Evolutionary conservation across 306 rosid species (phyloP), one percentile per base, ranked within the genome.

Genomic region (Adenanthera pavonina): DNA sequence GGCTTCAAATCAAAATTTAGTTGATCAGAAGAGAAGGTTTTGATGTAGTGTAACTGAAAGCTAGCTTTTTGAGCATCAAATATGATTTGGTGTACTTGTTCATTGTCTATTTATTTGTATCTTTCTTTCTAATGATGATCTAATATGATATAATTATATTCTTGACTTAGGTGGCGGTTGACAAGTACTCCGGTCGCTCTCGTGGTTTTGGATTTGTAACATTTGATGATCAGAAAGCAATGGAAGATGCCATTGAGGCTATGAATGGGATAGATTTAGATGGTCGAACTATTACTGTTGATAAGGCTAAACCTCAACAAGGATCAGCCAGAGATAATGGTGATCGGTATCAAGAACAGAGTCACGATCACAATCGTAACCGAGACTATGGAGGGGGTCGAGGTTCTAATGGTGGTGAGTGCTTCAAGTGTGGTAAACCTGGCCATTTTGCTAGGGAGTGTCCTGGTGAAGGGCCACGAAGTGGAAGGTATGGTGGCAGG

Each of bases 121-220:
- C 1, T 20, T 41, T 57, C 40, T 75, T 57, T 15, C 19, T 20
- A 7, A 56, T 14, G 8, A 15, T 56, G n/a, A 56, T 53, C 38
- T 16, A 36, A n/a, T 51, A 17, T n/a, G 25, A 40, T 40, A 57
- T 20, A 15, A 25, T 5, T 56, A 59, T 40, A 74, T 74, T 51
- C 48, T 46, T 82, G 25, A 73, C 83, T 36, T 76, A 95, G 99
- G 99, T 95, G 19, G 99, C 91, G 78, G 89, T 95, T 71, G 99
- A 95, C 89, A 95, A 92, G 83, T 87, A 92, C 77, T 93, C 99
- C 81, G 98, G 98, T 3, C 97, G 99, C 13, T 95, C 99, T 70
- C 99, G 99, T 78, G 99, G 99, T 76, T 95, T 95, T 88, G 99
- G 99, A 49, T 95, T 95, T 78, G 99, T 95, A 81, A 95, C 99